Conservation (phyloP, 192 early-diverging fungal genomes). For the Coemansia asiatica region DNA sequence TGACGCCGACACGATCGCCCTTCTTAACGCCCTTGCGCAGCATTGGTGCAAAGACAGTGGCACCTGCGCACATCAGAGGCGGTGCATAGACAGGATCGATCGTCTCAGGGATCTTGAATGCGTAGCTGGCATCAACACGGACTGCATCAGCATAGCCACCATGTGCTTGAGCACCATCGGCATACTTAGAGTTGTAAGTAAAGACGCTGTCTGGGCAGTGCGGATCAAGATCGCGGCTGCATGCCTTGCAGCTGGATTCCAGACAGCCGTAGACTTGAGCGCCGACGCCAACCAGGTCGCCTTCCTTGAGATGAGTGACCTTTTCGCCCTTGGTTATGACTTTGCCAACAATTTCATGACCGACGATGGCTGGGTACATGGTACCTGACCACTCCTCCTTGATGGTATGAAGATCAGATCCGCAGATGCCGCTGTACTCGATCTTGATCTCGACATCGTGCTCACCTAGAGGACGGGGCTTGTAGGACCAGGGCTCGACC, state of each 20-base stretch:
- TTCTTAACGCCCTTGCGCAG: slow-evolving; percentile 60
- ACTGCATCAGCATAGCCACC: slow-evolving; percentile 67
- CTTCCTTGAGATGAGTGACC: slow-evolving; percentile 57
- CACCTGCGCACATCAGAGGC: slow-evolving; percentile 80
- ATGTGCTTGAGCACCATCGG: slow-evolving; percentile 55
- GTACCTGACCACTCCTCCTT: slow-evolving; percentile 61
- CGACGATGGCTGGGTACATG: slow-evolving; percentile 55
- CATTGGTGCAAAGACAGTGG: slow-evolving; percentile 73
- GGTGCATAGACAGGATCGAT: slow-evolving; percentile 62
- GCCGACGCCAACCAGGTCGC: slow-evolving; percentile 69
- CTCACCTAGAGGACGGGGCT: slow-evolving; percentile 58
- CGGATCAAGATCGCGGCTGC: slow-evolving; percentile 48
- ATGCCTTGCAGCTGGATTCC: slow-evolving; percentile 55
- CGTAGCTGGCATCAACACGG: slow-evolving; percentile 59
- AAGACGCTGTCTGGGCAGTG: slow-evolving; percentile 51
- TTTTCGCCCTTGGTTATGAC: slow-evolving; percentile 61
- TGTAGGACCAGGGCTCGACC: slow-evolving; percentile 58
- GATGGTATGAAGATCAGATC: slow-evolving; percentile 72
- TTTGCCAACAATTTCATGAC: slow-evolving; percentile 71
- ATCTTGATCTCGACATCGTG: slow-evolving; percentile 76
- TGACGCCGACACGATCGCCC: slow-evolving; percentile 66
- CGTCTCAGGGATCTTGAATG: slow-evolving; percentile 62
- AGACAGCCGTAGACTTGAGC: slow-evolving; percentile 63
- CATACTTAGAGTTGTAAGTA: slow-evolving; percentile 60
- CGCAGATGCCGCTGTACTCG: slow-evolving; percentile 74